Evolutionary conservation across 2,329 filamentous ascomycete species (phyloP).

Genomic region (Fusarium citri): DNA sequence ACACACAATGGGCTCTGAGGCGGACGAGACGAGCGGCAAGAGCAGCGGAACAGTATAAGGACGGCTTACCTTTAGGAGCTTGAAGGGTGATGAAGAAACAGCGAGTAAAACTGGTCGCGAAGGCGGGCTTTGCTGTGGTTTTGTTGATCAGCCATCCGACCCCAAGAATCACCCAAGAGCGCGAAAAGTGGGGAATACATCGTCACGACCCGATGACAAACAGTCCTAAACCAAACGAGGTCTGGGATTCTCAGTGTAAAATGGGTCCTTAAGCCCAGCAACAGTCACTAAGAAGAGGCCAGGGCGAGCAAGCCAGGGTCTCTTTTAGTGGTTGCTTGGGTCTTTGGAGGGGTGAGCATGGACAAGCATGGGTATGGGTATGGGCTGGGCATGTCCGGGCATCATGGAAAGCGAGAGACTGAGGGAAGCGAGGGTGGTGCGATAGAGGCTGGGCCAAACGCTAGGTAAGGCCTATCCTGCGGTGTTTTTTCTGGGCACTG

Average conservation of each 20-base stretch:
- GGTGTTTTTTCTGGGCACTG: conserved; percentile 31
- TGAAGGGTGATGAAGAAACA: conserved; percentile 49
- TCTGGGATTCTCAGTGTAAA: conserved; percentile 20
- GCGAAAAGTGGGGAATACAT: conserved; percentile 44
- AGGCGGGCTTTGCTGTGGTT: conserved; percentile 47
- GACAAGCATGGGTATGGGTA: conserved; percentile 4
- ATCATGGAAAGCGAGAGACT: neutral
- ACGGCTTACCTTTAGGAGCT: conserved; percentile 45
- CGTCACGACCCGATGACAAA: conserved; percentile 44
- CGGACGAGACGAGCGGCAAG: conserved; percentile 8
- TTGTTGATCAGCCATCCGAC: conserved; percentile 47
- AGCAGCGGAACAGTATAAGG: conserved; percentile 10
- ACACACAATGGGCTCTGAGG: conserved; percentile 6
- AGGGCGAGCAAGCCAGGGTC: conserved; percentile 30
- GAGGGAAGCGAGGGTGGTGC: conserved; percentile 4
- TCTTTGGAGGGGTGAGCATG: conserved; percentile 4
- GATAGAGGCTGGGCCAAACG: neutral
- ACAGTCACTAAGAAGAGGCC: conserved; percentile 21
- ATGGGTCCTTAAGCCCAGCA: conserved; percentile 24
- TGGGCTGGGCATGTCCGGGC: neutral
- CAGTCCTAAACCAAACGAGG: conserved; percentile 31
- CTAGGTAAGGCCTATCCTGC: conserved; percentile 14
- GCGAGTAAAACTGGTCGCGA: conserved; percentile 42
- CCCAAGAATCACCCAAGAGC: conserved; percentile 42
- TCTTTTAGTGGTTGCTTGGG: conserved; percentile 31